Conservation (phyloP, 345 rosid species). For the Kandelia obovata region DNA sequence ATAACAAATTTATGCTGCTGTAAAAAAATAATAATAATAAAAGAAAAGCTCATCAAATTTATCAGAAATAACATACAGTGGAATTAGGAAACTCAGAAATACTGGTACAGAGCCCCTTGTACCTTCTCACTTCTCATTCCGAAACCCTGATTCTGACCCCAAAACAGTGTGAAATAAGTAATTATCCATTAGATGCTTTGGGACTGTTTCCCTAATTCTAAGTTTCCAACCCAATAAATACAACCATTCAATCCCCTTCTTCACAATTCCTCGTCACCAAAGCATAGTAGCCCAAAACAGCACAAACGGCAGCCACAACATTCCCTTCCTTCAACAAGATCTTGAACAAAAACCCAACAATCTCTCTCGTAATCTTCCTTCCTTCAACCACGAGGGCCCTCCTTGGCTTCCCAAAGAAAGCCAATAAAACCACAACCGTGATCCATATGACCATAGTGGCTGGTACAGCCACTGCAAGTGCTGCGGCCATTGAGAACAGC, state of each 20-base stretch:
- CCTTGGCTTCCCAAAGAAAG: slow-evolving; percentile 82
- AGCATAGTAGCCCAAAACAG: slow-evolving; percentile 69
- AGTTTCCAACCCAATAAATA: too few relatives aligned
- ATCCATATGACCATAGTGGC: slow-evolving; percentile 88
- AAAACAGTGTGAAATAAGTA: neutral
- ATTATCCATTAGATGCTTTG: too few relatives aligned
- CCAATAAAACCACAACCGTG: slow-evolving; percentile 62
- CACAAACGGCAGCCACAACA: slow-evolving; percentile 77
- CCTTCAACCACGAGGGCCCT: slow-evolving; percentile 64
- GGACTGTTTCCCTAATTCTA: too few relatives aligned
- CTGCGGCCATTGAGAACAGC: slow-evolving; percentile 82
- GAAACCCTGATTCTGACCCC: neutral
- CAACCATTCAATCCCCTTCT: slow-evolving; percentile 20
- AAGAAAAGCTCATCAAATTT: neutral
- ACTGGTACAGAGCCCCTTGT: neutral
- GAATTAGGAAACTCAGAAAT: slow-evolving; percentile 1
- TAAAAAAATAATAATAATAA: too few relatives aligned
- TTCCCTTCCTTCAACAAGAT: slow-evolving; percentile 82
- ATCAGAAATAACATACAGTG: neutral
- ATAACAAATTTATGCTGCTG: too few relatives aligned
- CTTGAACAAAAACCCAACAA: slow-evolving; percentile 57
- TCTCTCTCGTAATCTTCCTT: slow-evolving; percentile 72
- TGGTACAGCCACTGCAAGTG: slow-evolving; percentile 87
- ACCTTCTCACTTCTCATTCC: slow-evolving; percentile 10
- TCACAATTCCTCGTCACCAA: slow-evolving; percentile 60